Evolutionary conservation across 305 asterid species (phyloP).

Genomic region (Plantago coronopus): DNA sequence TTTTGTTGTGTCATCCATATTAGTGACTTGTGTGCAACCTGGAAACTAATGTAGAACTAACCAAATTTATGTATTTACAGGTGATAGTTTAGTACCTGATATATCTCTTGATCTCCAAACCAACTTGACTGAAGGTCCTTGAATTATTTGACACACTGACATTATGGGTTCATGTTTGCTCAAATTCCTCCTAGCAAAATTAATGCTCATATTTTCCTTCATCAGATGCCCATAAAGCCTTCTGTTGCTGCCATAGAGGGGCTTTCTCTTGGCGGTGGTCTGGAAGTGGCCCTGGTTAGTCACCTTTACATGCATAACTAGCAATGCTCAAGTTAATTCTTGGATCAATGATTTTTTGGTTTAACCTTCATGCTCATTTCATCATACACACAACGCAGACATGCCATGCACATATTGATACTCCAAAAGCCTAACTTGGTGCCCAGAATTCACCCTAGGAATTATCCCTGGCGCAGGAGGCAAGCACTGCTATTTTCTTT

Average conservation of each 20-base stretch:
- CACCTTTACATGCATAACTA: constrained; percentile 14
- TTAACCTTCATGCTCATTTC: not conserved
- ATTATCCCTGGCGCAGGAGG: constrained; percentile 97
- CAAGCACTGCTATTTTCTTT: constrained; percentile 22
- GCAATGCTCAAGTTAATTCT: constrained; percentile 1
- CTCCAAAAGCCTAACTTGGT: constrained; percentile 70
- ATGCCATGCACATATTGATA: constrained; percentile 93
- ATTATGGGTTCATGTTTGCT: not conserved
- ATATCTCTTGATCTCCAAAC: constrained; percentile 40
- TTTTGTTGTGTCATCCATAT: too few relatives aligned
- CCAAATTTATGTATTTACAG: constrained; percentile 33
- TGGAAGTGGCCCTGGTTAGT: constrained; percentile 71
- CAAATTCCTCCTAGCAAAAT: constrained; percentile 1
- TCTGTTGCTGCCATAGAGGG: constrained; percentile 91
- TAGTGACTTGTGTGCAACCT: too few relatives aligned
- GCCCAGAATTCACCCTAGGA: constrained; percentile 95
- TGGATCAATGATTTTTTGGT: not conserved
- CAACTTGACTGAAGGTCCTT: constrained; percentile 46
- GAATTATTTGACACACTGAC: not conserved
- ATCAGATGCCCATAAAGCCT: constrained; percentile 79
- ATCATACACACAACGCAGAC: constrained; percentile 40
- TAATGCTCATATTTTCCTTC: constrained; percentile 13
- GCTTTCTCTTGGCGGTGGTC: constrained; percentile 97
- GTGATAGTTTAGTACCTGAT: constrained; percentile 40
- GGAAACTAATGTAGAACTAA: not conserved